Percentiles rank a stretch among this genome's conserved stretches.
These are phyloP conservation scores for Candida tetrigidarum DNA, from an alignment of 1,139 yeast species.

Conservation along the genomic window DNA sequence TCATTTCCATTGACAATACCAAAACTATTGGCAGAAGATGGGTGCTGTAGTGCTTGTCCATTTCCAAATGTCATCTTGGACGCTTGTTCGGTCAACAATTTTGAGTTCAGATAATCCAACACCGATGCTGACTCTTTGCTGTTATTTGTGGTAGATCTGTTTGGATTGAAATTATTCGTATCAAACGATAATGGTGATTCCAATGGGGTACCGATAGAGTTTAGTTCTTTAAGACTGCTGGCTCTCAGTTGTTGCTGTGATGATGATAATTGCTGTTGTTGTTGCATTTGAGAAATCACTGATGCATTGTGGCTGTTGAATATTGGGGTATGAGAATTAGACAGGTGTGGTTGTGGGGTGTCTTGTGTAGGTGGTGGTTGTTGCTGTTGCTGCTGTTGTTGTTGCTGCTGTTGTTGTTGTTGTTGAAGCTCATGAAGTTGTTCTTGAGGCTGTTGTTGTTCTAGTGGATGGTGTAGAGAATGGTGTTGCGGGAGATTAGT, in stretches of 20 bases:
- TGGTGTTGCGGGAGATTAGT: conserved; percentile 1
- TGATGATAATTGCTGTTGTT: too few relatives aligned
- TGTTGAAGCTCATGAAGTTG: neutral
- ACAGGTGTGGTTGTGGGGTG: neutral
- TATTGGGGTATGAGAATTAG: conserved; percentile 1
- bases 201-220: conserved; percentile 10
- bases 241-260: neutral
- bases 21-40: neutral
- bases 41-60: neutral
- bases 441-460: conserved; percentile 6
- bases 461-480: conserved; percentile 8
- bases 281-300: neutral
- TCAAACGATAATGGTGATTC: conserved; percentile 15
- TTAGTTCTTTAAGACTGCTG: conserved; percentile 1
- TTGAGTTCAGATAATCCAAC: conserved; percentile 10
- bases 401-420: conserved; percentile 2
- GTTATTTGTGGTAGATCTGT: conserved; percentile 1
- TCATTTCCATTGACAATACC: neutral
- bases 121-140: conserved; percentile 9
- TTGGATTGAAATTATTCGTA: conserved; percentile 3
- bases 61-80: conserved; percentile 10
- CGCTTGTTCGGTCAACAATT: conserved; percentile 10
- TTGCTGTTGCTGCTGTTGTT: conserved; percentile 7
- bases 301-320: conserved; percentile 7
- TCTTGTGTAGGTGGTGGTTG: neutral